These are phyloP conservation scores for Fistulinella cinereoalba DNA, from an alignment of 1,284 basidiomycete species.

Conservation along the genomic window DNA sequence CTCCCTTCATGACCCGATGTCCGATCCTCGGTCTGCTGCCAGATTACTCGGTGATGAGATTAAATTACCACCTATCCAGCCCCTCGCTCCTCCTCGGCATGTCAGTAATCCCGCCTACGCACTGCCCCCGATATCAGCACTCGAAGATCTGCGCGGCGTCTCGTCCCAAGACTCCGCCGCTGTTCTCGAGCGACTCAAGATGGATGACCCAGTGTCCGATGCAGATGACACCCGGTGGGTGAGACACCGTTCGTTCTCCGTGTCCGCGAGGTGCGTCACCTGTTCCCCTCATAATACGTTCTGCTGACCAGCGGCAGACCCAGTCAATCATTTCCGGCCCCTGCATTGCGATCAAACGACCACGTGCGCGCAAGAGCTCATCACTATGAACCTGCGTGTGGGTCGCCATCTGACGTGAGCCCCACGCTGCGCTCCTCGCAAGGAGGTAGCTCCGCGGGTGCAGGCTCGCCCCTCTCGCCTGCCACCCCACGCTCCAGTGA, in stretches of 20 bases:
- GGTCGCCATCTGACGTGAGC: conserved; percentile 24
- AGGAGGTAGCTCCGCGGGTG: conserved; percentile 40
- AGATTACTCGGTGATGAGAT: conserved; percentile 40
- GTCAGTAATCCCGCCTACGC: conserved; percentile 42
- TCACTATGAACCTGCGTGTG: conserved; percentile 15
- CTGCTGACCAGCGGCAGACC: conserved; percentile 16
- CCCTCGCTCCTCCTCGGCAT: conserved; percentile 30
- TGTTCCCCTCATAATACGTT: not conserved
- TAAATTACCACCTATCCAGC: conserved; percentile 52
- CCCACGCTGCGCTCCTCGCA: conserved; percentile 26
- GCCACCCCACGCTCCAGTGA: conserved; percentile 43
- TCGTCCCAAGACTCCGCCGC: conserved; percentile 56
- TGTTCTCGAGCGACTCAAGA: conserved; percentile 55
- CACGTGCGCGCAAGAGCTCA: conserved; percentile 13
- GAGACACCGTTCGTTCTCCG: conserved; percentile 36
- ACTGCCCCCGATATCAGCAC: conserved; percentile 63
- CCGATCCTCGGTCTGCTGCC: conserved; percentile 17
- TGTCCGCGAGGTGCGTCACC: conserved; percentile 22
- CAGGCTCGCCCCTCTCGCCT: conserved; percentile 48
- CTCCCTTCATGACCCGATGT: conserved; percentile 27
- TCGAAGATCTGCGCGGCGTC: conserved; percentile 56
- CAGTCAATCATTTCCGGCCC: conserved; percentile 20
- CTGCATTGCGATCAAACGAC: conserved; percentile 27
- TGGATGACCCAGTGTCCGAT: conserved; percentile 41
- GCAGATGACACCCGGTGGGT: conserved; percentile 26